Conservation (phyloP, 768 basidiomycete species). For the Agrocybe chaxingu region DNA sequence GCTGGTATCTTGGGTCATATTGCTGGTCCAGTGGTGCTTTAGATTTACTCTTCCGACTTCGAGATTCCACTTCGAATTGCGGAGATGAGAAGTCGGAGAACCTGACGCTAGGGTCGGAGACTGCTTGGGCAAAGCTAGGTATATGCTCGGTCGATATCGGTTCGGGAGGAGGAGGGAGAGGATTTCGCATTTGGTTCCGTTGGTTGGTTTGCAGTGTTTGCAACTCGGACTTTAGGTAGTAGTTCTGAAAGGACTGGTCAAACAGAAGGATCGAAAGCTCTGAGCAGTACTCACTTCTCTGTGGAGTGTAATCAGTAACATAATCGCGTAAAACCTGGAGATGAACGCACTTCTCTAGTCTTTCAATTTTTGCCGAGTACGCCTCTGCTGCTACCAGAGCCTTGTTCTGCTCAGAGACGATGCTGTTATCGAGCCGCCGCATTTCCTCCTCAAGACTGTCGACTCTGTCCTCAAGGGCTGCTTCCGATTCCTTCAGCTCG, state of each 20-base stretch:
- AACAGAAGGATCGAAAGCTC: not conserved
- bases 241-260: slow-evolving; percentile 6
- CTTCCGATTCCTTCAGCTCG: slow-evolving; percentile 3
- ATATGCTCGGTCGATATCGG: slow-evolving; percentile 45
- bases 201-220: slow-evolving; percentile 30
- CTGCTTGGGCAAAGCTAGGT: slow-evolving; percentile 35
- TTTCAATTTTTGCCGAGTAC: slow-evolving; percentile 3
- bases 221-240: slow-evolving; percentile 27
- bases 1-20: slow-evolving; percentile 1
- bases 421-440: not conserved
- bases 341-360: slow-evolving; percentile 11
- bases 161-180: slow-evolving; percentile 55
- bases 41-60: slow-evolving; percentile 4
- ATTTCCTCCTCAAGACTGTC: not conserved
- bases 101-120: slow-evolving; percentile 13
- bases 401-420: not conserved
- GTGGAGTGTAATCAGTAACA: not conserved
- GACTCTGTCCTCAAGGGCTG: not conserved
- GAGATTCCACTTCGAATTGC: slow-evolving; percentile 10
- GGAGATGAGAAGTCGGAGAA: slow-evolving; percentile 10
- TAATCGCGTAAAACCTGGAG: not conserved
- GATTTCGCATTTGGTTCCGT: slow-evolving; percentile 31
- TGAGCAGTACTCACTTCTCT: slow-evolving; percentile 21
- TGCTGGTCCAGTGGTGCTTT: slow-evolving; percentile 1
- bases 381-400: not conserved